These are phyloP conservation scores for Podospora comata DNA, from an alignment of 495 filamentous ascomycete genomes.

Conservation along the genomic window DNA sequence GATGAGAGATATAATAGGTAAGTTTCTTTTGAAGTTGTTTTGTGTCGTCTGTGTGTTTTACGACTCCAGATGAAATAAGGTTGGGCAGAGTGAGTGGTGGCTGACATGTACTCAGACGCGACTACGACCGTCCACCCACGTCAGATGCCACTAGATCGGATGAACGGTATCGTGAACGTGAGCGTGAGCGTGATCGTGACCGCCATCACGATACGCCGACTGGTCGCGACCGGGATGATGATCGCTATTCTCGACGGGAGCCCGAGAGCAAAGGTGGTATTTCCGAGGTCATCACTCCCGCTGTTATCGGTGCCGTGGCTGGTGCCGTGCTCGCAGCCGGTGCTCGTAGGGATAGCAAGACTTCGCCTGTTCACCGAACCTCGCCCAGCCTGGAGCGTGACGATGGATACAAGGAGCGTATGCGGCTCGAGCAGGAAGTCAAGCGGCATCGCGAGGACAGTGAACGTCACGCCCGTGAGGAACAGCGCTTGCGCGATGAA, in stretches of 20 bases:
- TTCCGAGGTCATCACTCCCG: constrained; percentile 10
- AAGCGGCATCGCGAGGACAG: constrained; percentile 29
- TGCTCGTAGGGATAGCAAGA: neutral
- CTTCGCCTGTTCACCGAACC: constrained; percentile 3
- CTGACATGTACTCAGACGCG: neutral
- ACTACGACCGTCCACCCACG: neutral
- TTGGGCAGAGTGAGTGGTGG: neutral
- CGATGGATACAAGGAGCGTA: constrained; percentile 13
- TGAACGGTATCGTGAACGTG: neutral
- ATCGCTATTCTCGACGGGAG: constrained; percentile 12
- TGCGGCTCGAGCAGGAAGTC: constrained; percentile 22
- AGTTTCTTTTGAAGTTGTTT: neutral
- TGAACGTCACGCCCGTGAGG: constrained; percentile 27
- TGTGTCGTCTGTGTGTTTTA: neutral
- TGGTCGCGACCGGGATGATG: constrained; percentile 22
- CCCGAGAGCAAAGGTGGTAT: constrained; percentile 3
- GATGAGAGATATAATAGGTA: constrained; percentile 5
- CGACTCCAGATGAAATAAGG: neutral
- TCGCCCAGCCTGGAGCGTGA: constrained; percentile 17
- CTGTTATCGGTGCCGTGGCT: constrained; percentile 10
- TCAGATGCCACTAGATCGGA: constrained; percentile 5
- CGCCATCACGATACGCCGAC: neutral
- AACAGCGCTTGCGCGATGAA: constrained; percentile 26
- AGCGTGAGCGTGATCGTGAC: constrained; percentile 1
- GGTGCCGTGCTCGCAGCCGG: constrained; percentile 15